Percentiles rank a stretch among this genome's conserved stretches.
These are phyloP conservation scores for Silene vulgaris DNA, from an alignment of 179 eudicot genomes.

Conservation along the genomic window DNA sequence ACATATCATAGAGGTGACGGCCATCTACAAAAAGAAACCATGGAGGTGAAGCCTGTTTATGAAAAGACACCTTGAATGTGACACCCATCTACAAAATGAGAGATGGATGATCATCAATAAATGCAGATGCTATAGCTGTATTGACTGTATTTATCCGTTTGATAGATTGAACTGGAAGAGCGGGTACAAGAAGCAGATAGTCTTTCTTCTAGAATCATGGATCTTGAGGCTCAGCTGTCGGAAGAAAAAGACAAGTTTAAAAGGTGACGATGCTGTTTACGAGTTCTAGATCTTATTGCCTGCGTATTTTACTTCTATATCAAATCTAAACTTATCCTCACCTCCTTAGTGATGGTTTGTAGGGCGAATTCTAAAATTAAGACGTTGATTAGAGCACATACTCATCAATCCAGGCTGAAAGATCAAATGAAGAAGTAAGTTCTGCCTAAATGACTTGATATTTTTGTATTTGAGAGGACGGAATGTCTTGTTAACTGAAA, in stretches of 20 bases:
- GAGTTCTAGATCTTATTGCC: background rate
- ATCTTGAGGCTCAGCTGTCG: constrained; percentile 64
- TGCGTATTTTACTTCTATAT: background rate
- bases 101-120: background rate
- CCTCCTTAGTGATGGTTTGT: constrained; percentile 20
- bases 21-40: background rate
- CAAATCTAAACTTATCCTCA: background rate
- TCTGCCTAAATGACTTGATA: constrained; percentile 1
- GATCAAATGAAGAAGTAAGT: constrained; percentile 73
- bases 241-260: constrained; percentile 60
- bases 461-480: background rate
- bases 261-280: constrained; percentile 39
- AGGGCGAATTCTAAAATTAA: constrained; percentile 64
- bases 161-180: constrained; percentile 55
- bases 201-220: constrained; percentile 49
- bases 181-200: constrained; percentile 56
- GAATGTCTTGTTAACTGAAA: background rate
- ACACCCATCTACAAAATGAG: background rate
- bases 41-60: too few species aligned
- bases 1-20: background rate
- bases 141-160: constrained; percentile 19
- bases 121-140: constrained; percentile 9
- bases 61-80: too few species aligned
- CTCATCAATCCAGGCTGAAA: constrained; percentile 52
- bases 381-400: constrained; percentile 60